Conservation (phyloP, 495 filamentous ascomycete species). For the Neurospora sp. region DNA sequence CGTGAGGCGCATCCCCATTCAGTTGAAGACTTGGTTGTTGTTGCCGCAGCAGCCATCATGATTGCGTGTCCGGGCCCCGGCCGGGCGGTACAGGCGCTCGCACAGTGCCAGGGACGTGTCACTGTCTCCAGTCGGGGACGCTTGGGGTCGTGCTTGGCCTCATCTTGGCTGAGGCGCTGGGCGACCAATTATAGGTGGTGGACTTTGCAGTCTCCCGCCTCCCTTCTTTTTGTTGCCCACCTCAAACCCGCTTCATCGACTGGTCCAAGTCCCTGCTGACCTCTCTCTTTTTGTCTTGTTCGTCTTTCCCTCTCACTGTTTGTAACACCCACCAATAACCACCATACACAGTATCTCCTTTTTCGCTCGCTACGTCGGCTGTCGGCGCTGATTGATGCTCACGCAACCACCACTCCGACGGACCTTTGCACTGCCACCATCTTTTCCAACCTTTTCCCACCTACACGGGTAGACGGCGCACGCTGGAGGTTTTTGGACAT, state of each 20-base stretch:
- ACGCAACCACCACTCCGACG: neutral
- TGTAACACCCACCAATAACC: neutral
- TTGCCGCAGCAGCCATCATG: neutral
- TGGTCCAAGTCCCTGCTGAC: neutral
- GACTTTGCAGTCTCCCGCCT: neutral
- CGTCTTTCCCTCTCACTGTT: neutral
- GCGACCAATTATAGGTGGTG: neutral
- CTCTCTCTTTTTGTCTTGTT: neutral
- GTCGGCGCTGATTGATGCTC: neutral
- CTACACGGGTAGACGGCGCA: neutral
- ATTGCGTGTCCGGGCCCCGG: neutral
- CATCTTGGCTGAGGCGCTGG: slow-evolving; percentile 3
- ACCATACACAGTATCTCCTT: neutral
- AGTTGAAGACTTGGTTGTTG: neutral
- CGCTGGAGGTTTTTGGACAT: neutral
- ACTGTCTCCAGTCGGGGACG: neutral
- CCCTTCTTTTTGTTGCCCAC: neutral
- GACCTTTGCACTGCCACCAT: neutral
- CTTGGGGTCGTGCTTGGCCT: neutral
- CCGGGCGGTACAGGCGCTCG: slow-evolving; percentile 4
- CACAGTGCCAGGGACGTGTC: slow-evolving; percentile 1
- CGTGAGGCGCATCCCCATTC: neutral
- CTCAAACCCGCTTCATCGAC: neutral
- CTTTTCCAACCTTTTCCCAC: neutral
- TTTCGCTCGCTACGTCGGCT: neutral